A percentile compares a stretch with the other conserved stretches of the same genome.
Conservation (phyloP, 768 basidiomycete genomes). For the Multifurca ochricompacta region DNA sequence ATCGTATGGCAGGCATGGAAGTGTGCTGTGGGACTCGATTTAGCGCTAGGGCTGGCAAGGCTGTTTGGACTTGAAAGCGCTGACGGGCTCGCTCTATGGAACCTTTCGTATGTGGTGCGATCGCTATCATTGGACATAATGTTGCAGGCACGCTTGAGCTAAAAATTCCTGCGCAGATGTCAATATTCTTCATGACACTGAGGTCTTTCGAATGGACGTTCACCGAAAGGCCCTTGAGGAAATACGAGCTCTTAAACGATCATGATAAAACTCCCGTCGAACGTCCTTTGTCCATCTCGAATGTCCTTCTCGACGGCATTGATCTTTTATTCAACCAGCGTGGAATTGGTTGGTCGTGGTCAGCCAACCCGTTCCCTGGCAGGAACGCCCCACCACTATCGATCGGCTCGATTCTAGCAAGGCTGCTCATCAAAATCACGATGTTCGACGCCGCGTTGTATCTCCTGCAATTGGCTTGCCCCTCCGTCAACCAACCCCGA, state of each 20-base stretch:
- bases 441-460: slow-evolving; percentile 3
- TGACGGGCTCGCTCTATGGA: slow-evolving; percentile 1
- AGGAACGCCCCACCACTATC: neutral
- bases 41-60: neutral
- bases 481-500: neutral
- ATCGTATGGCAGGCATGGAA: slow-evolving; percentile 7
- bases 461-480: slow-evolving; percentile 1
- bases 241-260: neutral
- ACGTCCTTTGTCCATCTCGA: neutral
- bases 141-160: neutral
- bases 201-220: slow-evolving; percentile 13
- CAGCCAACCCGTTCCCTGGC: slow-evolving; percentile 1
- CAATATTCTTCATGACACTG: neutral
- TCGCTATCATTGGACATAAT: neutral
- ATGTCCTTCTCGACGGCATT: slow-evolving; percentile 13
- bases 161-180: neutral
- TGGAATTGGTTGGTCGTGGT: slow-evolving; percentile 21
- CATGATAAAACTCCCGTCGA: neutral
- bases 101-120: slow-evolving; percentile 11
- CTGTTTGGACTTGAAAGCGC: neutral
- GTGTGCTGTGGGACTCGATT: slow-evolving; percentile 1
- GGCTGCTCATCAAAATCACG: neutral
- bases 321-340: slow-evolving; percentile 15
- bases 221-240: neutral
- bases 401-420: neutral